Percentiles rank a stretch among this genome's conserved stretches.
Conservation (phyloP, 306 rosid genomes). For the Cyamopsis tetragonoloba region DNA sequence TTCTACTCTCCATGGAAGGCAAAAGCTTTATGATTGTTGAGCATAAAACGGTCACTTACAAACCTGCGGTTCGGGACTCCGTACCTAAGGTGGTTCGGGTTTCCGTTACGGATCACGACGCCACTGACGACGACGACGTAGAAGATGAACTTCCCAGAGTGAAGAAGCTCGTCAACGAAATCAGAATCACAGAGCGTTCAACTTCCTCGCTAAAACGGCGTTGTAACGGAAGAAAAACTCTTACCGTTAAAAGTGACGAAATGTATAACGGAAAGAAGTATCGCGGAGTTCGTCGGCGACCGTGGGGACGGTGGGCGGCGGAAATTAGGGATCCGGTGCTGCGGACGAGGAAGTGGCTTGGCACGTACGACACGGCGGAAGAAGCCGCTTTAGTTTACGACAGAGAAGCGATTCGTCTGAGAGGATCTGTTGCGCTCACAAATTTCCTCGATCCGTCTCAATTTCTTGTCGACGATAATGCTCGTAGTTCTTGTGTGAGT, state of each 20-base stretch:
- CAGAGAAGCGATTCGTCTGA: constrained; percentile 43
- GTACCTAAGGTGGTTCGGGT: constrained; percentile 38
- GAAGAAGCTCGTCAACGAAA: constrained; percentile 51
- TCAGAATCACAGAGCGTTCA: constrained; percentile 30
- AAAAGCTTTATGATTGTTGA: neutral
- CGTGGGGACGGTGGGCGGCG: constrained; percentile 93
- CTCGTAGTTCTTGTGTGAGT: neutral
- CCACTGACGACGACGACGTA: constrained; percentile 70
- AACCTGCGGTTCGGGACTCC: neutral
- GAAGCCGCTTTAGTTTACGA: constrained; percentile 53
- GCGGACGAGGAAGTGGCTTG: constrained; percentile 3
- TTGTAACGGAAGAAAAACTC: neutral
- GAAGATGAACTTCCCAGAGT: constrained; percentile 40
- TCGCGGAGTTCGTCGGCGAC: constrained; percentile 83
- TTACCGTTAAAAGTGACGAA: neutral
- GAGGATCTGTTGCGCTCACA: constrained; percentile 56
- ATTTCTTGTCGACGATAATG: too few species aligned
- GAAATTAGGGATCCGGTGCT: constrained; percentile 72
- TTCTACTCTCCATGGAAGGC: neutral
- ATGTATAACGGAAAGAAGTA: constrained; percentile 28
- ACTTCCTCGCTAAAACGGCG: too few species aligned
- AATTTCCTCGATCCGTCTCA: constrained; percentile 40
- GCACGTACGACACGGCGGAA: constrained; percentile 24
- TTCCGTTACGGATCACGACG: constrained; percentile 52
- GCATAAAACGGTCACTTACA: neutral